Base-by-base conservation (phyloP, 2,329 filamentous ascomycete species). In the Penicillium sp. region DNA sequence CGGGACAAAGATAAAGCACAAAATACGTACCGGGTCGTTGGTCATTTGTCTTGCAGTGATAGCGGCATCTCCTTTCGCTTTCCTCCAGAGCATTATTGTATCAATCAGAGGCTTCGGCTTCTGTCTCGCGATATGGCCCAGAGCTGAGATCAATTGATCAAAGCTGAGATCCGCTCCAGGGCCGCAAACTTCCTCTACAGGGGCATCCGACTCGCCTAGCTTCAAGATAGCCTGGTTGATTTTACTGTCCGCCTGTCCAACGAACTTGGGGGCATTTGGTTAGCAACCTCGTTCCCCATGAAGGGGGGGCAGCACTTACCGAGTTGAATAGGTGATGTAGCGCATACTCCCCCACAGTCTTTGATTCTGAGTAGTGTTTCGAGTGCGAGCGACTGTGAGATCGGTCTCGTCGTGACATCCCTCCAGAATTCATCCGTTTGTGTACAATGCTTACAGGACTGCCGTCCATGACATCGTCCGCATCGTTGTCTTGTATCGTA, bases 11-110 rank as follows among this genome's bases (percentile, higher is more conserved):
- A 11, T 7, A 23, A 23, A 23, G 11, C 7, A 23, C 4, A 27
- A n/a, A 6, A n/a, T 6, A n/a, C 54, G 37, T 57, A 67, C 60
- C 44, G 58, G 62, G 38, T 56, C 53, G 27, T 47, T 59, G 15
- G 52, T 51, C 42, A 56, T 56, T 33, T 72, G 69, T 36, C 72
- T 71, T 18, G 85, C 83, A 48, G 84, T 79, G 53, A 80, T 84
- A 18, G 90, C 89, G 15, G 85, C 82, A 65, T 97, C 91, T 50
- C 89, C 94, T 71, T 97, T 97, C 50, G 81, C 87, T 67, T 96
- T 97, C 40, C 93, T 83, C 93, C 93, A 98, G 20, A 94, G 78
- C 87, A 98, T 98, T 64, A 98, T 89, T 14, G 87, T 90, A 65
- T 98, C 93, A 57, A 98, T 96, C 36, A 98, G 70, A 4, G 89